phyloP scores from a whole-genome alignment of 371 early-diverging fungal species.

The Mortierella sp. region DNA sequence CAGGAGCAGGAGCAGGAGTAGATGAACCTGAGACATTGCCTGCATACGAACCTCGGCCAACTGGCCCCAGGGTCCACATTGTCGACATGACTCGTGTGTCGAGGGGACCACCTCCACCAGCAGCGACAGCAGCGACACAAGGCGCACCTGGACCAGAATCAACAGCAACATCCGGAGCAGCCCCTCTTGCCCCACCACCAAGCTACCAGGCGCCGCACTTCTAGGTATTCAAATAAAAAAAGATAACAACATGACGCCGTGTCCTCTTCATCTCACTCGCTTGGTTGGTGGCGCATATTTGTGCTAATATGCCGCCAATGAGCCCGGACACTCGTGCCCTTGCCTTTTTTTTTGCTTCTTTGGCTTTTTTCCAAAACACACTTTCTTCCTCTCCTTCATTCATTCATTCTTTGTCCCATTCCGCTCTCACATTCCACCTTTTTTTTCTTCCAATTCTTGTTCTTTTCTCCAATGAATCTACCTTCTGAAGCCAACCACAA shows the following conservation, averaged over 20 bases:
- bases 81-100: slow-evolving; percentile 17
- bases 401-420: neutral
- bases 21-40: slow-evolving; percentile 21
- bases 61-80: slow-evolving; percentile 23
- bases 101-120: neutral
- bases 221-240: neutral
- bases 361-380: neutral
- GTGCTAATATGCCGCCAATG: neutral
- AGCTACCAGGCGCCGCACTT: slow-evolving; percentile 4
- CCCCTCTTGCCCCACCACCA: neutral
- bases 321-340: slow-evolving; percentile 5
- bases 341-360: neutral
- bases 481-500: neutral
- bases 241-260: neutral
- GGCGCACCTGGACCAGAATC: neutral
- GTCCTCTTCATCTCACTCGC: neutral
- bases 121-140: neutral
- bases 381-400: neutral
- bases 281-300: neutral
- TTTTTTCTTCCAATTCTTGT: neutral
- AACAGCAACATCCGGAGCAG: neutral
- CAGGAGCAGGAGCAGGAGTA: neutral
- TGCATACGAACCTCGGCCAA: slow-evolving; percentile 24
- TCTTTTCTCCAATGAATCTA: neutral
- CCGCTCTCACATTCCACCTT: no score